Percentiles rank a stretch among this genome's conserved stretches.
These are phyloP conservation scores for Amanita rimosa DNA, from an alignment of 768 basidiomycete species.

Conservation along the genomic window DNA sequence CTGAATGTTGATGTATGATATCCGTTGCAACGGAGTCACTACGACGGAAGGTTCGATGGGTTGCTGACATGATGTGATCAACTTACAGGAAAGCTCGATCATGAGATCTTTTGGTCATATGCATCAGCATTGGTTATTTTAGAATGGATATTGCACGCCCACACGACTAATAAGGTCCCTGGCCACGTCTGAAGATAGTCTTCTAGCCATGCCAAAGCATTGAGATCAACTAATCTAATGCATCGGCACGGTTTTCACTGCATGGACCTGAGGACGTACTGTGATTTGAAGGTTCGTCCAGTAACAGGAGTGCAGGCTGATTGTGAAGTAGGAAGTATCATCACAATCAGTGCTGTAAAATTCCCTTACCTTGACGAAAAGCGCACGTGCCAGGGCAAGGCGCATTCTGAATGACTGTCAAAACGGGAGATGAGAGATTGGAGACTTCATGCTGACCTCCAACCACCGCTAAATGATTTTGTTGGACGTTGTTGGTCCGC, in stretches of 20 bases:
- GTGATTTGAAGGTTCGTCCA: constrained; percentile 96
- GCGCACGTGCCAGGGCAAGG: constrained; percentile 84
- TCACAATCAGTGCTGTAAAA: neutral
- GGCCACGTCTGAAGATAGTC: constrained; percentile 95
- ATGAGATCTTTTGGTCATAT: constrained; percentile 59
- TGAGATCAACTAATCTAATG: constrained; percentile 62
- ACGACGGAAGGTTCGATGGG: neutral
- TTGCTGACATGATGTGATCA: neutral
- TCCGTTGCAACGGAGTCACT: constrained; percentile 96
- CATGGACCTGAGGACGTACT: constrained; percentile 35
- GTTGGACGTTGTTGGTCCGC: constrained; percentile 77
- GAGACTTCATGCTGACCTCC: constrained; percentile 45
- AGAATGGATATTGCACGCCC: constrained; percentile 17
- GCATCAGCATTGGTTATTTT: constrained; percentile 1
- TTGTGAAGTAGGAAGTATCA: neutral
- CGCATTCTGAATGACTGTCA: constrained; percentile 59
- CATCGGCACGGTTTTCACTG: neutral
- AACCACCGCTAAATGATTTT: constrained; percentile 89
- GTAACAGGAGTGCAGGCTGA: constrained; percentile 41
- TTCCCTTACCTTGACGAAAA: constrained; percentile 78
- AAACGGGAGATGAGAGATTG: neutral
- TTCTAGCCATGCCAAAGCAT: constrained; percentile 95
- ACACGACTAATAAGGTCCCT: constrained; percentile 89
- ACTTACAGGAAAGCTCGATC: constrained; percentile 89
- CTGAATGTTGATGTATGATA: constrained; percentile 94